Conservation (phyloP, 73 alveolate genomes). For the Blepharisma stoltei region DNA sequence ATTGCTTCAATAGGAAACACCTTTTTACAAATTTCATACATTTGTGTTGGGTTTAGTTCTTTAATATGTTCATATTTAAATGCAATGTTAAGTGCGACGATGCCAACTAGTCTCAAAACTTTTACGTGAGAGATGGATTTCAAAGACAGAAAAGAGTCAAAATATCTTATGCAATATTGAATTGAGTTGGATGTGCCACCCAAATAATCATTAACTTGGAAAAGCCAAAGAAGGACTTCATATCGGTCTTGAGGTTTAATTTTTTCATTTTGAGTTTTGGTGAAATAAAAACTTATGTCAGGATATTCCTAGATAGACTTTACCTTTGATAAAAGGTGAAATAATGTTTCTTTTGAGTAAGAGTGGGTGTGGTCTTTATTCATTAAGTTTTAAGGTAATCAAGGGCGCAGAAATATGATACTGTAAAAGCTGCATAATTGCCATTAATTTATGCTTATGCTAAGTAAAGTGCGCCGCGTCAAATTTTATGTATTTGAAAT, state of each 20-base stretch:
- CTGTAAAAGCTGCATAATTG: too few species aligned
- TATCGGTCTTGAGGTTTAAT: not conserved
- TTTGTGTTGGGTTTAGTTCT: not conserved
- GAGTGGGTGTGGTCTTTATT: too few species aligned
- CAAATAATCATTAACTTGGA: not conserved
- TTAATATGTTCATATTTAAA: conserved; percentile 17
- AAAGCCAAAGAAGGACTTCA: not conserved
- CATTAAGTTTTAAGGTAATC: too few species aligned
- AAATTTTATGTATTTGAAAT: too few species aligned
- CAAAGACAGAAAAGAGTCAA: conserved; percentile 6
- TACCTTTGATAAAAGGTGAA: too few species aligned
- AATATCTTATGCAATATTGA: not conserved
- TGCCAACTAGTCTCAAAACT: not conserved
- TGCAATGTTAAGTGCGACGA: not conserved
- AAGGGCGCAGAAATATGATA: too few species aligned
- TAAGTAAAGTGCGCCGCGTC: too few species aligned
- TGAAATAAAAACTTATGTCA: not conserved
- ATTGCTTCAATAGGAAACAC: conserved; percentile 11
- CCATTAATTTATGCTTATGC: too few species aligned
- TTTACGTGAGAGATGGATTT: not conserved
- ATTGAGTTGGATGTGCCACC: not conserved
- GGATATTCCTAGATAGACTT: too few species aligned
- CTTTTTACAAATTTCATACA: not conserved
- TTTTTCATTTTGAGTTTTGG: not conserved
- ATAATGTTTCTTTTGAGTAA: too few species aligned